Base-by-base conservation (phyloP, 2,329 filamentous ascomycete species). In the Penicillium sp. region DNA sequence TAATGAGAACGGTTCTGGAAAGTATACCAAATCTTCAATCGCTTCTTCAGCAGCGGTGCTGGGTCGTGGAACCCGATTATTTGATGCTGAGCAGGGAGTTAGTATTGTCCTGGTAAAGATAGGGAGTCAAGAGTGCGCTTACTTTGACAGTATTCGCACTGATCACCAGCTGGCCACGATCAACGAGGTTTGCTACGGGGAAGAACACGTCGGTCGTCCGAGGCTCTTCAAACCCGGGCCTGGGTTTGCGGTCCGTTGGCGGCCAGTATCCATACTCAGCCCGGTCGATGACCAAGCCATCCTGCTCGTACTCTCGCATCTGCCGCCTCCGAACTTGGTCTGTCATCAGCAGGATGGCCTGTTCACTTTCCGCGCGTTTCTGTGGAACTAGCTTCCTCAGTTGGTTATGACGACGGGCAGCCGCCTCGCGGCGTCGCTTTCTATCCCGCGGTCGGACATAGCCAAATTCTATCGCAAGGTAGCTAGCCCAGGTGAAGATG, bases 41-140 rank as follows among this genome's bases (percentile, higher is more conserved):
- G 70, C 63, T 80, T 80, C 17, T 74, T 72, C 39, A 73, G 61
- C 20, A 79, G 68, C 28, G 78, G 78, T 5, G 76, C 76, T 20
- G 78, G 78, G 50, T 80, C 78, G 56, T 78, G 70, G 67, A 80
- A 80, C 0, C 78, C 78, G 17, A 78, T 61, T 20, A 79, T 74
- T 63, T 78, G 71, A 58, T 74, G 76, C 78, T 79, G 59, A 14
- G 3, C 10, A 6, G 11, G 38, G 42, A 54, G 49, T 76, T 54
- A 73, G 68, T 45, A 55, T 50, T 50, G 39, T 5, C 15, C 10
- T 17, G 61, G 15, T 41, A 34, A 10, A 43, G n/a, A 55, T 5
- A 20, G 28, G 7, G 28, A 14, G 14, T 22, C 4, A 10, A 31
- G 10, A 4, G 20, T 12, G 45, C 31, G 59, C 69, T 64, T 55